Evolutionary conservation across 768 basidiomycete genomes (phyloP), one percentile per base, ranked within the genome.

Genomic region (Mycena galericulata): DNA sequence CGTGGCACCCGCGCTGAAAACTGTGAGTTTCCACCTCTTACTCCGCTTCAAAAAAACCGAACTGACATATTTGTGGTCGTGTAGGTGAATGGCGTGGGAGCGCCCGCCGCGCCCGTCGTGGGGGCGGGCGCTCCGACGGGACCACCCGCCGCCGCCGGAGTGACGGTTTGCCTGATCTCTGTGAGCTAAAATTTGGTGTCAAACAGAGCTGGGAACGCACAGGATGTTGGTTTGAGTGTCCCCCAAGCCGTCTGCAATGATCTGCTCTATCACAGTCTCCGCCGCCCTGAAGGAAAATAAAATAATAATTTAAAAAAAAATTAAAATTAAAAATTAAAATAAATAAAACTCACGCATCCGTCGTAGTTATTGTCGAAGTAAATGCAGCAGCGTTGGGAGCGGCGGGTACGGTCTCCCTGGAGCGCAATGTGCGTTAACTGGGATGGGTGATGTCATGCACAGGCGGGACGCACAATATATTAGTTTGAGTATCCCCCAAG

Each of bases 21-120:
- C n/a, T n/a, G n/a, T n/a, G n/a, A n/a, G n/a, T n/a, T n/a, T n/a
- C n/a, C n/a, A n/a, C n/a, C n/a, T n/a, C n/a, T n/a, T n/a, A n/a
- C n/a, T n/a, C n/a, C n/a, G n/a, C n/a, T n/a, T n/a, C n/a, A n/a
- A n/a, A n/a, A n/a, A n/a, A n/a, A n/a, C n/a, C n/a, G n/a, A n/a
- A n/a, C n/a, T n/a, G n/a, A n/a, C n/a, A 58, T 63, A 22, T 68
- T 24, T n/a, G 62, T 64, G 24, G 65, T 68, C 18, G 66, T 70
- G 45, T 65, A 71, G n/a, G 70, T 72, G 24, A 40, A 72, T 18
- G 70, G 70, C 0, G 70, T 72, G 27, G 55, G 49, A 4, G 32
- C 45, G 0, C 70, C 70, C 20, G 70, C 53, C 2, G 30, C 38
- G 20, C 24, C 67, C 22, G 62, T 57, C 6, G 62, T n/a, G 8